A percentile compares a stretch with the other conserved stretches of the same genome.
These are phyloP conservation scores for Rutstroemia sp. DNA, from an alignment of 2,329 filamentous ascomycete species.

Conservation along the genomic window DNA sequence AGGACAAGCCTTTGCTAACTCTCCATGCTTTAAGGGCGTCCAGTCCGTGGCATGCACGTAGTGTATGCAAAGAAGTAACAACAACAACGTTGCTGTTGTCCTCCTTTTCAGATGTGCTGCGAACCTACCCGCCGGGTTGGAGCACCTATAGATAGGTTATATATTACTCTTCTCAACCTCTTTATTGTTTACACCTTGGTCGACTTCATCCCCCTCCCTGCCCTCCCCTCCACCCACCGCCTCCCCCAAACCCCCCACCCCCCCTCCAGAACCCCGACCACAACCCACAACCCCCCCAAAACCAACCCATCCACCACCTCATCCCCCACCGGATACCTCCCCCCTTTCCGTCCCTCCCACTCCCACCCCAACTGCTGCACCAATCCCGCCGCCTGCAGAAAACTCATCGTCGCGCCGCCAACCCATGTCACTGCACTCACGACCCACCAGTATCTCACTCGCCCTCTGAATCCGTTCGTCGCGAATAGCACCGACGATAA, in stretches of 20 bases:
- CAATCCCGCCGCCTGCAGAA: conserved; percentile 27
- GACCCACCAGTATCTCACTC: conserved; percentile 22
- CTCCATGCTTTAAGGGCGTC: too few relatives aligned
- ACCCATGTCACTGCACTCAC: conserved; percentile 27
- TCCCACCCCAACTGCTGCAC: conserved; percentile 22
- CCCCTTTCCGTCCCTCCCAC: conserved; percentile 21
- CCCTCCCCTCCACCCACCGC: conserved; percentile 6
- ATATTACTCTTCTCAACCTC: too few relatives aligned
- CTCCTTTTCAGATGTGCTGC: too few relatives aligned
- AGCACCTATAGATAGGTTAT: too few relatives aligned
- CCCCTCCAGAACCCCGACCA: conserved; percentile 25
- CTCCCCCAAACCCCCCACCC: conserved; percentile 18
- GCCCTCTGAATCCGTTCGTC: conserved; percentile 18
- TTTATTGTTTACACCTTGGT: too few relatives aligned
- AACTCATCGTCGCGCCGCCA: conserved; percentile 24
- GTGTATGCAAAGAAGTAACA: too few relatives aligned
- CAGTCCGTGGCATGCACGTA: too few relatives aligned
- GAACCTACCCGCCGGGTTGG: too few relatives aligned
- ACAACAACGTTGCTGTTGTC: too few relatives aligned
- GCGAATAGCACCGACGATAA: conserved; percentile 21
- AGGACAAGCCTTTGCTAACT: too few relatives aligned
- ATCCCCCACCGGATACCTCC: conserved; percentile 29
- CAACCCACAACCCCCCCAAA: conserved; percentile 30
- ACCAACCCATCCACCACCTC: conserved; percentile 30
- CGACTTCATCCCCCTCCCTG: too few relatives aligned